Percentiles rank a stretch among this genome's conserved stretches.
phyloP scores from a whole-genome alignment of 345 rosid genomes.

The Eucalyptus erythrocorys region DNA sequence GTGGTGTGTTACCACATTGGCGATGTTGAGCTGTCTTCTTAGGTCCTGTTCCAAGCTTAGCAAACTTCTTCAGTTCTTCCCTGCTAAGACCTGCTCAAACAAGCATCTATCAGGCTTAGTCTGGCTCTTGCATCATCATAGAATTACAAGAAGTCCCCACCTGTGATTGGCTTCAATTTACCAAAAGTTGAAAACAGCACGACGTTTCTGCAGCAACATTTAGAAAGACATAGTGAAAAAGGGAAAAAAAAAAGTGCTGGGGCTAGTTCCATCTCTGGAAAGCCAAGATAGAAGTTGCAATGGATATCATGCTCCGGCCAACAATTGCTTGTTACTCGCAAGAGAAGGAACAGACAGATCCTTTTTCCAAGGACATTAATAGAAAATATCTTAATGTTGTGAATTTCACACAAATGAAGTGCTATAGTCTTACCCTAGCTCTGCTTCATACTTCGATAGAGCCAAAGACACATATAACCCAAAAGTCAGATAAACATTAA shows the following conservation, averaged over 20 bases:
- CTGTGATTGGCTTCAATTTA: background rate
- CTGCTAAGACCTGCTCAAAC: slow-evolving; percentile 33
- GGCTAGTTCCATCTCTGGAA: background rate
- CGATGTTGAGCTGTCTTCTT: slow-evolving; percentile 70
- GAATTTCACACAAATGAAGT: background rate
- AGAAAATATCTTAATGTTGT: background rate
- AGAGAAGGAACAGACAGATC: background rate
- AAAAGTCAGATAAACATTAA: background rate
- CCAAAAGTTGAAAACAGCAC: background rate
- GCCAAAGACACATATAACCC: background rate
- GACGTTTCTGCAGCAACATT: background rate
- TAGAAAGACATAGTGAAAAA: background rate
- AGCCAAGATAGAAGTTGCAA: background rate
- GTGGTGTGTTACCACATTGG: slow-evolving; percentile 53
- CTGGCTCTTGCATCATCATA: background rate
- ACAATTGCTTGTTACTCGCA: background rate
- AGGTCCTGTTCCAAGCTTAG: slow-evolving; percentile 45
- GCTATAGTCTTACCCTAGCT: background rate
- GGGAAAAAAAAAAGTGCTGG: background rate
- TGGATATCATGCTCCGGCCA: background rate
- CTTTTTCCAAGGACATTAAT: background rate
- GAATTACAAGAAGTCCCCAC: background rate
- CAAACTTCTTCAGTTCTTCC: slow-evolving; percentile 60
- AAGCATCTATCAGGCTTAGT: background rate
- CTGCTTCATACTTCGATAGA: background rate